Evolutionary conservation across 495 filamentous ascomycete genomes (phyloP), one percentile per base, ranked within the genome.

Genomic region (Delitschia confertaspora): DNA sequence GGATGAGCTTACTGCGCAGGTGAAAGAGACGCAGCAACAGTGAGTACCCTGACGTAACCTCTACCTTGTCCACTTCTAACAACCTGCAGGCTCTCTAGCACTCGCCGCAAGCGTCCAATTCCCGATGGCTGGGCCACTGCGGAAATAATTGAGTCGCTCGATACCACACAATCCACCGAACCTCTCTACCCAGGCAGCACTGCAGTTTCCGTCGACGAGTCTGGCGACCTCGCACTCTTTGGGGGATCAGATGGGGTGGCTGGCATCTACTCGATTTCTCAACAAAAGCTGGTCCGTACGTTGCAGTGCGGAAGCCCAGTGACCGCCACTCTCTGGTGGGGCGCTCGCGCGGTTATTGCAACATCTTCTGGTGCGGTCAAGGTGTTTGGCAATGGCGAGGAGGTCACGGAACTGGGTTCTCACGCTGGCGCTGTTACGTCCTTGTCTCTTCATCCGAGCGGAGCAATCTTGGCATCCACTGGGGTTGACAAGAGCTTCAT

Each of bases 401-500:
- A 81, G 61, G 63, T 77, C 10, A 74, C 75, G 7, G 72, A 70
- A 36, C 82, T 94, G 53, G 65, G 67, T 19, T 74, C 80, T 2
- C 91, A 98, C 57, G 83, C 86, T 43, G 93, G 91, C 9, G 72
- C 79, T 23, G 82, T 78, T 2, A 85, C 78, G 4, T 82, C 76
- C 3, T 62, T 96, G 27, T 75, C 86, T 14, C 59, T 91, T 3
- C 93, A 98, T 61, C 83, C 91, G 2, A 82, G 82, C 60, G 83
- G 79, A 22, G 78, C 86, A 16, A 79, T 98, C 47, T 66, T 95
- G 16, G 88, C 83, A 7, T 95, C 88, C 0, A 79, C 88, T 21
- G 91, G 91, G 36, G 74, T 76, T 3, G 91, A 98, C 61, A 95
- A 95, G 72, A 91, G 84, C 65, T 91, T 87, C 56, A 77, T 91